Evolutionary conservation across 129 eudicot genomes (phyloP).

Genomic region (Lonicera japonica): DNA sequence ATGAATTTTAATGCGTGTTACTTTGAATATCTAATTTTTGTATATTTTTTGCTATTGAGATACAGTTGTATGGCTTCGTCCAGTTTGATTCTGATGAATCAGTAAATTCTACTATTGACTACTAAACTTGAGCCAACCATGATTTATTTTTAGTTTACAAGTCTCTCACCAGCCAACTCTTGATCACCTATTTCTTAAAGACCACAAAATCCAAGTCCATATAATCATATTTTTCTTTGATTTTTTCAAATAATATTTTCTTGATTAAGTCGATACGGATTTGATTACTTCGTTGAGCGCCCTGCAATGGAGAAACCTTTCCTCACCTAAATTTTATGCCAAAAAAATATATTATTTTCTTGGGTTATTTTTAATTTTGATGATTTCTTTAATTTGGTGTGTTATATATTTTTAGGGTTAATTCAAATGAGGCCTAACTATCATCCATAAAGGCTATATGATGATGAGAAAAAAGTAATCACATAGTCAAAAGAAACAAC

Average conservation of each 20-base stretch:
- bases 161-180: conserved; percentile 91
- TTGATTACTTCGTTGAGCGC: too few species aligned
- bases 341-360: neutral
- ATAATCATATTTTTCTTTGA: neutral
- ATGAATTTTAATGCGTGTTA: too few species aligned
- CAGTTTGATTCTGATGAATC: too few species aligned
- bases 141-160: conserved; percentile 20
- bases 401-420: neutral
- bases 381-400: neutral
- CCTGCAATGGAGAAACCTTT: too few species aligned
- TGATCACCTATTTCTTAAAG: conserved; percentile 91
- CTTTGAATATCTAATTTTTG: too few species aligned
- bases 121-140: neutral
- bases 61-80: too few species aligned
- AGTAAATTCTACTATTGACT: too few species aligned
- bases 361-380: neutral
- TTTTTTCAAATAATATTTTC: too few species aligned
- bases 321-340: too few species aligned
- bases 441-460: conserved; percentile 78
- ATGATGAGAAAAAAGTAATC: conserved; percentile 55
- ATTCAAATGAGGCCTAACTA: conserved; percentile 69
- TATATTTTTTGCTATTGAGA: too few species aligned
- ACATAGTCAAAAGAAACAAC: conserved; percentile 31
- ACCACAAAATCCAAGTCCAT: conserved; percentile 93
- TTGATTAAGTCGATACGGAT: too few species aligned